Base-by-base conservation (phyloP, 768 basidiomycete species). In the Naganishia randhawae region DNA sequence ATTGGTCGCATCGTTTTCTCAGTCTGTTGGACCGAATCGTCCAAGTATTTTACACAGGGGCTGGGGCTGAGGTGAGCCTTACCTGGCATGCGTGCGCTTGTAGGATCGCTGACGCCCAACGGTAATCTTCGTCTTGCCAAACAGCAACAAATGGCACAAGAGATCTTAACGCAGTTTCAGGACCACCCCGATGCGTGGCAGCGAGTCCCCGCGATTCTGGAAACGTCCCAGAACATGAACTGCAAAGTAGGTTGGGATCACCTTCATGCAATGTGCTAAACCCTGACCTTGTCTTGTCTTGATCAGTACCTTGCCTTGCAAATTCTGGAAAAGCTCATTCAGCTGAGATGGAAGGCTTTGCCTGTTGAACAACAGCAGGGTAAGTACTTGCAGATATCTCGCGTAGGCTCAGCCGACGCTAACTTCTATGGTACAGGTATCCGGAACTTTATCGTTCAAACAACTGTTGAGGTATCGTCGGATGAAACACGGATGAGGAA, bases 101-200 rank as follows among this genome's bases (percentile, higher is more conserved):
- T 42, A 5, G 22, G 33, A 10, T 10, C 17, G 39, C 22, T 54
- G 19, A 16, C 55, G 13, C 9, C 27, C 31, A 22, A 33, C 22
- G 41, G 31, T 33, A 75, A 22, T 22, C n/a, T 45, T 53, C 17
- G 29, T 29, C 17, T 32, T 32, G 37, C 53, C 32, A 19, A 39
- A 64, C 76, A 98, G 94, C 94, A 94, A 90, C 89, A 90, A 86
- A 80, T 88, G 79, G 95, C 95, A 17, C 95, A 98, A 81, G 89
- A 89, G 78, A 84, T 92, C 71, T 85, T 99, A 73, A 96, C 95
- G 9, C 93, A 94, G 78, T 89, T 99, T 76, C 93, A 98, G 66
- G 96, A 99, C 69, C 85, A 92, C 79, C 90, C 91, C 19, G 95
- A 98, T 69, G 88, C 94, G 39, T 99, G 96, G 96, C 94, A 93